These are phyloP conservation scores for Fusarium dimerum DNA, from an alignment of 2,329 filamentous ascomycete species.

Conservation along the genomic window DNA sequence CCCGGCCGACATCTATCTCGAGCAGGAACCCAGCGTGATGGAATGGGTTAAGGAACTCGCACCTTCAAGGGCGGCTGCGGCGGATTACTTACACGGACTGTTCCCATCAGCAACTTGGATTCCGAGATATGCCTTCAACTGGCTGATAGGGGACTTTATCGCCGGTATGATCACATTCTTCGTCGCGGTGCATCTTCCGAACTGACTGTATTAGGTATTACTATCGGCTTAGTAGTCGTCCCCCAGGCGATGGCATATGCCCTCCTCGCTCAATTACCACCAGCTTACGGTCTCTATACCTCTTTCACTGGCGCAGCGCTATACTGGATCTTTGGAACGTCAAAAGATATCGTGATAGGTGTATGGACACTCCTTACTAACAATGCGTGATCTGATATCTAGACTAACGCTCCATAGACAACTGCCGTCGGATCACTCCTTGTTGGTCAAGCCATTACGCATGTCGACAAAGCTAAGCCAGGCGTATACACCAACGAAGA, in stretches of 20 bases:
- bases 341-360: constrained; percentile 83
- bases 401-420: constrained; percentile 44
- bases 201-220: constrained; percentile 39
- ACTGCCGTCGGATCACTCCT: constrained; percentile 54
- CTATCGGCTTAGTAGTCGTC: constrained; percentile 68
- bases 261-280: constrained; percentile 64
- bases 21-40: constrained; percentile 64
- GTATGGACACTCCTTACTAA: constrained; percentile 29
- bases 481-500: constrained; percentile 39
- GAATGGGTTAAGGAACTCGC: constrained; percentile 62
- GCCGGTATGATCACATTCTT: constrained; percentile 53
- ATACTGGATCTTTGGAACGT: constrained; percentile 84
- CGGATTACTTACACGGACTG: constrained; percentile 49
- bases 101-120: constrained; percentile 75
- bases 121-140: constrained; percentile 68
- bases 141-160: constrained; percentile 72
- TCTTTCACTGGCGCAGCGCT: constrained; percentile 79
- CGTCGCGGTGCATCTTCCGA: constrained; percentile 41
- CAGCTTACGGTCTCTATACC: constrained; percentile 76
- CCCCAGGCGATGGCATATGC: constrained; percentile 83
- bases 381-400: no score
- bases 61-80: constrained; percentile 49
- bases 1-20: constrained; percentile 45
- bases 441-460: constrained; percentile 47
- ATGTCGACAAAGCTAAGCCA: constrained; percentile 38